These are phyloP conservation scores for Penicillium brasilianum DNA, from an alignment of 2,329 filamentous ascomycete genomes.

Conservation along the genomic window DNA sequence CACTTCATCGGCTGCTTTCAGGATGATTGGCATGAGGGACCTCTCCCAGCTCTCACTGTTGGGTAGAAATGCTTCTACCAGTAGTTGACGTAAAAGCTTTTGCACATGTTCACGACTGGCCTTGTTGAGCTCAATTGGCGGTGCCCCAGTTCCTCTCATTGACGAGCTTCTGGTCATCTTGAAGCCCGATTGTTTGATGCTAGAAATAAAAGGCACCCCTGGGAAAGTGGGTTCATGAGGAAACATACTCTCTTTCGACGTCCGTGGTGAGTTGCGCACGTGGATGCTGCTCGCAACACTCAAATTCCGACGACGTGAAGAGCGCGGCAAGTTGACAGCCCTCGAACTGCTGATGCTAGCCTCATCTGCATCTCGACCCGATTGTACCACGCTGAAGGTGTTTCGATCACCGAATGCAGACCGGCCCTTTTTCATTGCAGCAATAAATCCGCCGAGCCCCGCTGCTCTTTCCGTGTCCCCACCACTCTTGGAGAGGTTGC, in stretches of 20 bases:
- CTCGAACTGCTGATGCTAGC: slow-evolving; percentile 67
- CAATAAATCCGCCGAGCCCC: slow-evolving; percentile 73
- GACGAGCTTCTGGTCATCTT: slow-evolving; percentile 78
- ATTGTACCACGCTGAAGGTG: slow-evolving; percentile 70
- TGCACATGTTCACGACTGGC: slow-evolving; percentile 88
- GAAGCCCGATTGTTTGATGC: slow-evolving; percentile 46
- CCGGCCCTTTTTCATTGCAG: slow-evolving; percentile 75
- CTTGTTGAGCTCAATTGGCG: slow-evolving; percentile 81
- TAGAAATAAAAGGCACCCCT: slow-evolving; percentile 50
- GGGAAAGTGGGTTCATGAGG: slow-evolving; percentile 38
- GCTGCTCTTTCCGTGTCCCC: slow-evolving; percentile 75
- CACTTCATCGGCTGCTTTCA: slow-evolving; percentile 91
- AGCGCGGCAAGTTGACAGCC: slow-evolving; percentile 65
- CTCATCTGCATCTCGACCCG: slow-evolving; percentile 67
- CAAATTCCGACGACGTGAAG: slow-evolving; percentile 75
- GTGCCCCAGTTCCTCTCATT: slow-evolving; percentile 73
- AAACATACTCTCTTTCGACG: slow-evolving; percentile 61
- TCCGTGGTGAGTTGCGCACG: slow-evolving; percentile 71
- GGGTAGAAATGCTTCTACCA: slow-evolving; percentile 76
- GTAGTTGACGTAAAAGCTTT: slow-evolving; percentile 79
- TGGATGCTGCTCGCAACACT: slow-evolving; percentile 81
- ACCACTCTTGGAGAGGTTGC: slow-evolving; percentile 64
- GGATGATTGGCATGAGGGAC: slow-evolving; percentile 84
- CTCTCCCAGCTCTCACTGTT: slow-evolving; percentile 83
- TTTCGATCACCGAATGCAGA: slow-evolving; percentile 75